Base-by-base conservation (phyloP, 2,329 filamentous ascomycete genomes). In the Phialophora tarda region DNA sequence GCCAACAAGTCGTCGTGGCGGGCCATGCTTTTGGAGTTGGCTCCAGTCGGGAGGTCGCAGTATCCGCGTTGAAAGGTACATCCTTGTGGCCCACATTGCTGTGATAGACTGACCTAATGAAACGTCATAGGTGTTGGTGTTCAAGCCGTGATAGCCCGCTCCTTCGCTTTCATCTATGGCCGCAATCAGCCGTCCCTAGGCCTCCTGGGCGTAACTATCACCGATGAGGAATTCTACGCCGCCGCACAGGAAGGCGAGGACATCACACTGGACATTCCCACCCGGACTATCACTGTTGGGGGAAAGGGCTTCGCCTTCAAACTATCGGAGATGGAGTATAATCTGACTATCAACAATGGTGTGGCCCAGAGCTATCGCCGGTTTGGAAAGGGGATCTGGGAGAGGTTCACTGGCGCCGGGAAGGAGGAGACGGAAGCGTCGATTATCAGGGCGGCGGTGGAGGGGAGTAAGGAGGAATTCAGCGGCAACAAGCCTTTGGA, bases 271-370 rank as follows among this genome's bases (percentile, higher is more conserved):
- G 75, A 82, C 56, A 64, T 80, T 3, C 63, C 61, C 12, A 51
- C 44, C 11, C 62, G 65, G 12, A 64, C 53, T 12, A 56, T 65
- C 17, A 58, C 28, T 14, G 68, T 70, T 7, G 65, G 34, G 3
- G 64, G 64, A 23, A 17, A 60, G 47, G 70, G 77, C 4, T 84
- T 82, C 65, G 81, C 85, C 59, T 86, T 86, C 78, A 85, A 84
- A 73, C 76, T 84, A 51, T 84, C 81, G 71, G 82, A 84, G 67
- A 85, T 85, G 68, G 82, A 83, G 38, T 78, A 85, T 28, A 82
- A 85, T 72, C 83, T 82, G 81, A 76, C 73, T 48, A 78, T 80
- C 71, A 77, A 75, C 67, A 79, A 80, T 44, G 78, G 78, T 10
- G 78, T 80, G 65, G 62, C 61, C 4, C 61, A 64, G n/a, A 61